Base-by-base conservation (phyloP, 108 stramenopile species). In the Skeletonema tropicum region DNA sequence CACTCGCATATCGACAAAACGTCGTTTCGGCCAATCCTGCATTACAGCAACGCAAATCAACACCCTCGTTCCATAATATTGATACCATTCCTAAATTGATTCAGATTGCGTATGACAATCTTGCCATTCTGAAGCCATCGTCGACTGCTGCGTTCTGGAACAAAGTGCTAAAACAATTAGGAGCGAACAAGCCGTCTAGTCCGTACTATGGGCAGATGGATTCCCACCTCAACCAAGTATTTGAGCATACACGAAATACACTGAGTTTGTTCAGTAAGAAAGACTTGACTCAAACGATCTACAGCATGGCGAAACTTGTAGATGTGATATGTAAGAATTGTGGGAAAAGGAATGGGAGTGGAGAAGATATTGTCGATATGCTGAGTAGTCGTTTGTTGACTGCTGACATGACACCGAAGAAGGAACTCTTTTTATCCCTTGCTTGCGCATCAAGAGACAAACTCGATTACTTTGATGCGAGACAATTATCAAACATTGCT, bases 401-500 rank as follows among this genome's bases (percentile, higher is more conserved):
- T 48, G 3, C n/a, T 48, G 46, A 48, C 4, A 19, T 19, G 46
- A 48, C 46, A 48, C 15, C 17, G 17, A 48, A 48, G 6, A 48
- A 48, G 46, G 46, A 48, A 11, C 4, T 48, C 6, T 13, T 49
- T 29, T 31, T 29, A 69, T 29, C 49, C 48, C 2, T 69, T 57
- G 46, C 25, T 57, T 3, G 7, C 55, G 31, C 3, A 48, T 57
- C 68, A 12, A 57, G 48, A 7, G 45, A 29, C 17, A 52, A 49
- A 12, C 25, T 57, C 2, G 9, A 52, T 31, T 13, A 57, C 3
- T 69, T 69, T 26, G 68, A 69, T 57, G 52, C 68, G 0, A 0
- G 68, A 14, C 1, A 12, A 2, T 1, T 69, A 69, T 69, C 68
- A 13, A n/a, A n/a, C n/a, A n/a, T n/a, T n/a, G n/a, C n/a, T n/a